Evolutionary conservation across 257 asterid species (phyloP), one percentile per base, ranked within the genome.

Genomic region (Solanum appendiculatum): DNA sequence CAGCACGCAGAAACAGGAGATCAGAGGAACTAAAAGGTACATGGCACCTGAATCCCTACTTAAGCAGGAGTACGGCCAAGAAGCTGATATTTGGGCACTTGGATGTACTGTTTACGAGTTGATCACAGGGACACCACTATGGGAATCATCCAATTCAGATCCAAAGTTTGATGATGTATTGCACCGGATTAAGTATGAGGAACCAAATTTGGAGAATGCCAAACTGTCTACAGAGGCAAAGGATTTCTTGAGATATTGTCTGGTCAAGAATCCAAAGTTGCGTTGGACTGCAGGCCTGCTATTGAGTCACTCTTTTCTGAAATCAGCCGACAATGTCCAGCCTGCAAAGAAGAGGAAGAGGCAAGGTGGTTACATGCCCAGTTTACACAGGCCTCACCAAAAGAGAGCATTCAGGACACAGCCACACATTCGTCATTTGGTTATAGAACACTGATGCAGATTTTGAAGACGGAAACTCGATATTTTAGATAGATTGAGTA

Each of bases 11-110:
- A 73, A 84, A 3, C 13, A 31, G 27, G 82, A 40, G 25, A 5
- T 21, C 9, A 37, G 86, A 36, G 90, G 90, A 18, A 85, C 86
- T 3, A 8, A 56, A 10, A 13, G 48, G 4, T 88, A 85, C 31
- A 80, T 88, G 90, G 88, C 88, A 3, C 90, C 86, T 1, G 88
- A 88, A 68, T 88, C 90, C 0, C 18, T 85, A 5, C 10, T 78
- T 5, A 21, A n/a, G 0, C 83, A 63, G 1, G 84, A 66, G 23
- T 86, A 78, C 20, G 77, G 72, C 0, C 60, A 8, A 11, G 44
- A 60, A 8, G 86, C 12, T 16, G 91, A 89, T 25, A 48, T 89
- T 3, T 89, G 88, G 86, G 89, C 77, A 18, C 42, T 89, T 18
- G 91, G 91, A 2, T 83, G 87, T 10, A 73, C 74, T 6, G 87